Evolutionary conservation across 2,329 filamentous ascomycete species (phyloP).

Genomic region (Trichoderma atrobrunneum): DNA sequence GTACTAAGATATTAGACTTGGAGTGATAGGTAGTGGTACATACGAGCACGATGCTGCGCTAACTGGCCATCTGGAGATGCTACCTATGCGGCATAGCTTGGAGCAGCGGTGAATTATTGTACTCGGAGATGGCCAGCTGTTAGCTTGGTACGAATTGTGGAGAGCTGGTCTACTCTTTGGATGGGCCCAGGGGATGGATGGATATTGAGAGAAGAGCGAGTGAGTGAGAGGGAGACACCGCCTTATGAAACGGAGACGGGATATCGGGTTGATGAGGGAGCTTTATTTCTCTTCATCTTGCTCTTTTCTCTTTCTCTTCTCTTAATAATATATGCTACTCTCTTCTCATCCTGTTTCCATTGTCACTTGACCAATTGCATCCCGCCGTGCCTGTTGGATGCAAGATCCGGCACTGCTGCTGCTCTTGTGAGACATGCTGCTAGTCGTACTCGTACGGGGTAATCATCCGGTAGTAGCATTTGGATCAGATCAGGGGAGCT

Average conservation of each 20-base stretch:
- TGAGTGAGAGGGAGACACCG: not conserved
- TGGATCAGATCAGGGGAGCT: constrained; percentile 5
- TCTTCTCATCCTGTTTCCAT: too few relatives aligned
- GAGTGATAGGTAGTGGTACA: not conserved
- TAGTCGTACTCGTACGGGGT: not conserved
- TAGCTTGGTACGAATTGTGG: constrained; percentile 1
- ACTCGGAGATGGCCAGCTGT: not conserved
- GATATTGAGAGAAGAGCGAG: not conserved
- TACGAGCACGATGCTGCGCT: not conserved
- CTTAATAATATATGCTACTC: not conserved
- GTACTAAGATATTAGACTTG: too few relatives aligned
- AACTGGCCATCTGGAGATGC: not conserved
- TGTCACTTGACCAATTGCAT: not conserved
- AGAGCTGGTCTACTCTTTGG: not conserved
- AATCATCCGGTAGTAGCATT: not conserved
- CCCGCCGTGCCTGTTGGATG: not conserved
- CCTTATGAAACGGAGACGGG: not conserved
- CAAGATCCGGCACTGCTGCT: not conserved
- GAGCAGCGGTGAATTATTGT: not conserved
- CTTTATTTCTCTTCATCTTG: not conserved
- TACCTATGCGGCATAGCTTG: not conserved
- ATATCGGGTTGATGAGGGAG: not conserved
- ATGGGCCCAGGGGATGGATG: not conserved
- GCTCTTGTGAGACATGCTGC: not conserved
- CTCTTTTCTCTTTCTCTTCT: not conserved